Conservation (phyloP, 1,284 basidiomycete genomes). For the Papiliotrema flavescens region DNA sequence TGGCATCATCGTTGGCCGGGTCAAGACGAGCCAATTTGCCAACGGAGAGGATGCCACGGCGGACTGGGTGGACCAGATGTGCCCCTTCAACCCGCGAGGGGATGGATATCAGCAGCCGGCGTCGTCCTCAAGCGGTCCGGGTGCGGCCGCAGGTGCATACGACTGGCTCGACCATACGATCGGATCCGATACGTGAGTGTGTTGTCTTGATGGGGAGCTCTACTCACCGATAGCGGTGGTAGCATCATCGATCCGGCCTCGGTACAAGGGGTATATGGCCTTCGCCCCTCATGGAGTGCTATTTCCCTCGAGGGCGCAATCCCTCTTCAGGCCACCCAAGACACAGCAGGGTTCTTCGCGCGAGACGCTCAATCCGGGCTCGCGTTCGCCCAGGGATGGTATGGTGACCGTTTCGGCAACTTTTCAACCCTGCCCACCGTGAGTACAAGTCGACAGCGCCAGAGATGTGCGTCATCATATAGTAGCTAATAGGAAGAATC, state of each 20-base stretch:
- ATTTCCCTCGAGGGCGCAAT: conserved; percentile 49
- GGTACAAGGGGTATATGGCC: conserved; percentile 50
- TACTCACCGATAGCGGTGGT: conserved; percentile 32
- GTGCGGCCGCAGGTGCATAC: conserved; percentile 49
- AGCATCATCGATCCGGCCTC: conserved; percentile 52
- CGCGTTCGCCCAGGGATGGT: conserved; percentile 29
- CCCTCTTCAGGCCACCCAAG: conserved; percentile 43
- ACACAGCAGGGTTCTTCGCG: conserved; percentile 33
- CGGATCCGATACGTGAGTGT: conserved; percentile 47
- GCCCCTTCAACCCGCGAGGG: conserved; percentile 57
- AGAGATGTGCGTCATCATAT: background rate
- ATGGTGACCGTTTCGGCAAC: conserved; percentile 32
- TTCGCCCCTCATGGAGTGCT: conserved; percentile 35
- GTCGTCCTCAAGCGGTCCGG: conserved; percentile 51
- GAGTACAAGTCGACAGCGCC: background rate
- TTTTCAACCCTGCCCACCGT: conserved; percentile 43
- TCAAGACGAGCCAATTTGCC: conserved; percentile 58
- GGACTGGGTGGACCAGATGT: conserved; percentile 56
- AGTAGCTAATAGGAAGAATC: conserved; percentile 15
- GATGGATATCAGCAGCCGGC: conserved; percentile 55
- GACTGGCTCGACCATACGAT: conserved; percentile 51
- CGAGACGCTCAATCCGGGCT: conserved; percentile 39
- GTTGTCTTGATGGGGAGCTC: background rate
- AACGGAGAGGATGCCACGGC: conserved; percentile 56
- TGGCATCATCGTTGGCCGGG: conserved; percentile 55